A percentile compares a stretch with the other conserved stretches of the same genome.
Conservation (phyloP, 2,329 filamentous ascomycete genomes). For the Penicillium sp. region DNA sequence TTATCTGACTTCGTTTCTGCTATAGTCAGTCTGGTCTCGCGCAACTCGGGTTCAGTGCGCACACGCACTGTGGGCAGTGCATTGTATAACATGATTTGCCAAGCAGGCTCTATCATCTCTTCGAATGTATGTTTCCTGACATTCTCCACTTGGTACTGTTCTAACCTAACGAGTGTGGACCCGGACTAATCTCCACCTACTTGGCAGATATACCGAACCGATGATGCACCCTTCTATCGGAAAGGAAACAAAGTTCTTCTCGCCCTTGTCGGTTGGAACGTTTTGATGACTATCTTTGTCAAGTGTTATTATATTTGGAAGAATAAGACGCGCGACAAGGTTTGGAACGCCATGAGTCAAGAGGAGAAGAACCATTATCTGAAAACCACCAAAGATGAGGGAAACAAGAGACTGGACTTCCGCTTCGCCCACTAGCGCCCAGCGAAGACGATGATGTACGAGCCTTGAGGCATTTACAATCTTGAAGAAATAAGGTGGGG, state of each 20-base stretch:
- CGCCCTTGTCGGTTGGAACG: slow-evolving; percentile 47
- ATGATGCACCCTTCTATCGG: slow-evolving; percentile 53
- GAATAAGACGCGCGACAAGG: slow-evolving; percentile 49
- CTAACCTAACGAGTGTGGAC: too few species aligned
- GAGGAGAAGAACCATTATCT: slow-evolving; percentile 47
- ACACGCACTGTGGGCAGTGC: slow-evolving; percentile 30
- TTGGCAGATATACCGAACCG: slow-evolving; percentile 48
- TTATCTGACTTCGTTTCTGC: not conserved
- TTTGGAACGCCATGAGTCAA: slow-evolving; percentile 47
- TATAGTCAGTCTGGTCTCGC: slow-evolving; percentile 20
- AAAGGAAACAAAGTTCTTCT: slow-evolving; percentile 54
- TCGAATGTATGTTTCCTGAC: slow-evolving; percentile 25
- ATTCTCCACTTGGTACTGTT: too few species aligned
- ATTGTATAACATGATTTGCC: slow-evolving; percentile 37
- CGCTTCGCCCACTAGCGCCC: slow-evolving; percentile 46
- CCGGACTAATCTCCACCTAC: not conserved
- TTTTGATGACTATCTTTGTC: slow-evolving; percentile 48
- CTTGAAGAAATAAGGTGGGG: too few species aligned
- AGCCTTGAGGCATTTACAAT: not conserved
- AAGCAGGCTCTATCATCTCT: slow-evolving; percentile 29
- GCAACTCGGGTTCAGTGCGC: slow-evolving; percentile 31
- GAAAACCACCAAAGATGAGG: slow-evolving; percentile 32
- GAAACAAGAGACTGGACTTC: slow-evolving; percentile 52
- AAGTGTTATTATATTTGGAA: slow-evolving; percentile 40
- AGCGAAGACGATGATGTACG: too few species aligned